Evolutionary conservation across 495 filamentous ascomycete species (phyloP).

Genomic region (Penicillium paxilli): DNA sequence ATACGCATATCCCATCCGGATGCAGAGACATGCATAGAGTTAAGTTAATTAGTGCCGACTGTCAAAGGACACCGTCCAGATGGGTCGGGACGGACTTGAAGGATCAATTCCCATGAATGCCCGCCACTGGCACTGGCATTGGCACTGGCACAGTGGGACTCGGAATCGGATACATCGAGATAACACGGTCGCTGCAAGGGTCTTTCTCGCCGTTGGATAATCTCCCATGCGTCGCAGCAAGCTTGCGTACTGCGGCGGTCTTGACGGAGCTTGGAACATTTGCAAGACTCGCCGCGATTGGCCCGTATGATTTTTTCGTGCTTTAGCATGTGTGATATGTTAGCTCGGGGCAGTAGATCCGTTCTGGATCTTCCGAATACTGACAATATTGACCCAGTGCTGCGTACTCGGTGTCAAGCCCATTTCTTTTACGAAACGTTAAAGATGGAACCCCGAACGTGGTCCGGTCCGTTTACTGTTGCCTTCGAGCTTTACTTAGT

Average conservation of each 20-base stretch:
- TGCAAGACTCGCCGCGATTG: neutral
- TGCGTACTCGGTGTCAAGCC: neutral
- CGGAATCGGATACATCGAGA: slow-evolving; percentile 4
- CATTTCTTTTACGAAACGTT: neutral
- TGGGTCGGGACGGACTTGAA: neutral
- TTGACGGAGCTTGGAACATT: too few relatives aligned
- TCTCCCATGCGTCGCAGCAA: slow-evolving; percentile 11
- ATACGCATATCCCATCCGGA: neutral
- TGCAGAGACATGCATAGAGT: neutral
- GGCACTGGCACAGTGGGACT: neutral
- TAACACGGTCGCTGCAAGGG: slow-evolving; percentile 17
- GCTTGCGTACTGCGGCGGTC: slow-evolving; percentile 6
- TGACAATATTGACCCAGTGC: neutral
- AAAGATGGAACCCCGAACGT: neutral
- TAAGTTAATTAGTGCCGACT: neutral
- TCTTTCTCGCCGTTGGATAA: slow-evolving; percentile 5
- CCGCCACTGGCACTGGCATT: too few relatives aligned
- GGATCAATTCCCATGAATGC: too few relatives aligned
- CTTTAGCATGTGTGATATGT: neutral
- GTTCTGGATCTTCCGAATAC: neutral
- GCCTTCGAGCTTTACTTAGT: neutral
- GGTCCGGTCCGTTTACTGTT: neutral
- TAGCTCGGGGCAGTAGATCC: neutral
- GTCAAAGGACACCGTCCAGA: neutral
- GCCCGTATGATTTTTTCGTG: slow-evolving; percentile 3